Percentiles rank a stretch among this genome's conserved stretches.
These are phyloP conservation scores for Ustilago cynodontis DNA, from an alignment of 1,284 basidiomycete genomes.

Conservation along the genomic window DNA sequence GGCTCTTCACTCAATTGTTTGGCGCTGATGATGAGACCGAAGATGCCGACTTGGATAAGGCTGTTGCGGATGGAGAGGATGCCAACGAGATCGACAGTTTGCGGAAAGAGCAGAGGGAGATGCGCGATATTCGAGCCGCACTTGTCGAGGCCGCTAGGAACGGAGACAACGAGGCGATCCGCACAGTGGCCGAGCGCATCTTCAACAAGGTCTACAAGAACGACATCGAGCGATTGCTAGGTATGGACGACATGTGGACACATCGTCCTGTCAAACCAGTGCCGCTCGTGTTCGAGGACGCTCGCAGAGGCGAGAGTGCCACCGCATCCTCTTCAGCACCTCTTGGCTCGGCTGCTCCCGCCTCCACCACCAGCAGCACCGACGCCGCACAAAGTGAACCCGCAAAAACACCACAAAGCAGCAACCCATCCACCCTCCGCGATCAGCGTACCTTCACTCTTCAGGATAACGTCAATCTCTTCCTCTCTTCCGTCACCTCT, in stretches of 20 bases:
- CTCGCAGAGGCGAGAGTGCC: constrained; percentile 34
- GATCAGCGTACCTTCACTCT: constrained; percentile 63
- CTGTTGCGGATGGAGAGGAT: constrained; percentile 88
- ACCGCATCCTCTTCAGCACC: background rate
- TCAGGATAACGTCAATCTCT: constrained; percentile 59
- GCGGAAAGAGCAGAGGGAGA: constrained; percentile 88
- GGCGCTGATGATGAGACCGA: constrained; percentile 52
- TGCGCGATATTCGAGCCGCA: constrained; percentile 79
- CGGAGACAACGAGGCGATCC: constrained; percentile 31
- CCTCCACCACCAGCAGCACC: too few species aligned
- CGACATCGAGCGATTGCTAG: constrained; percentile 88
- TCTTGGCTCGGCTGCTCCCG: background rate
- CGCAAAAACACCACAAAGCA: background rate
- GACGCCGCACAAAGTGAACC: background rate
- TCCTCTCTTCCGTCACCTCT: constrained; percentile 77
- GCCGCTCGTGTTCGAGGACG: constrained; percentile 85
- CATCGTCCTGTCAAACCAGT: constrained; percentile 81
- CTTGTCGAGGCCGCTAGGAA: constrained; percentile 63
- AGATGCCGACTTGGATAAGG: constrained; percentile 82
- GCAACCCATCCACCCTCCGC: constrained; percentile 35
- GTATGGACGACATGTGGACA: constrained; percentile 99
- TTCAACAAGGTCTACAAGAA: constrained; percentile 92
- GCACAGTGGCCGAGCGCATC: constrained; percentile 78
- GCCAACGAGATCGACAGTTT: constrained; percentile 89
- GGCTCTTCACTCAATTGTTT: constrained; percentile 78